Evolutionary conservation across 352 stramenopile species (phyloP).

Genomic region (Albugo laibachii): DNA sequence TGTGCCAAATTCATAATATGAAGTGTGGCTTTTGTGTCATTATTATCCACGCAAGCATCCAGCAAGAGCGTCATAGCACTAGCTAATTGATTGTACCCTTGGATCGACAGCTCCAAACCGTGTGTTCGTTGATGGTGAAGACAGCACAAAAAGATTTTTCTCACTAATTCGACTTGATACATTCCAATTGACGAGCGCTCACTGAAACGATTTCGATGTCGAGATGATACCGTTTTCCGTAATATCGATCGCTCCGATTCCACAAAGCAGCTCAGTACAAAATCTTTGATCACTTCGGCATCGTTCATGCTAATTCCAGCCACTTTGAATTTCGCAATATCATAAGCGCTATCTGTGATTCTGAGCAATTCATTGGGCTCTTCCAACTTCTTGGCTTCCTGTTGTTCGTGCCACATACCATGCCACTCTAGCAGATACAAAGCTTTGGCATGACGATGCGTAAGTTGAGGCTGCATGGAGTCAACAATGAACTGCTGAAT

Average conservation of each 20-base stretch:
- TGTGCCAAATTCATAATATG: constrained; percentile 74
- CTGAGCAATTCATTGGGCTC: constrained; percentile 31
- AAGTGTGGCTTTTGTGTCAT: constrained; percentile 45
- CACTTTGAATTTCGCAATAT: constrained; percentile 29
- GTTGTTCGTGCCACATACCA: constrained; percentile 34
- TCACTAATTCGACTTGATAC: constrained; percentile 50
- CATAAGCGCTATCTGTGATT: constrained; percentile 14
- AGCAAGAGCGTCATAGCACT: constrained; percentile 34
- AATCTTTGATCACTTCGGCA: constrained; percentile 72
- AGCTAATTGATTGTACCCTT: constrained; percentile 32
- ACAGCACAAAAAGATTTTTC: constrained; percentile 36
- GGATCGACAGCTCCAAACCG: constrained; percentile 24
- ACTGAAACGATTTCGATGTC: constrained; percentile 46
- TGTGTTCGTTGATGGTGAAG: constrained; percentile 49
- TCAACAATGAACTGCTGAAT: constrained; percentile 77
- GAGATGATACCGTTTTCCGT: constrained; percentile 11
- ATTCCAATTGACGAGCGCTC: constrained; percentile 30
- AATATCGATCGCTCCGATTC: constrained; percentile 27
- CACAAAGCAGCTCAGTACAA: constrained; percentile 63
- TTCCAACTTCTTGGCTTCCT: constrained; percentile 12
- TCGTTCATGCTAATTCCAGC: constrained; percentile 40
- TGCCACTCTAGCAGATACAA: constrained; percentile 67
- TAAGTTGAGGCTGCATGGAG: constrained; percentile 55
- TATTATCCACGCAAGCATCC: constrained; percentile 31
- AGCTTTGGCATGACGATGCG: constrained; percentile 58